Evolutionary conservation across 2,329 filamentous ascomycete genomes (phyloP), one percentile per base, ranked within the genome.

Genomic region (Diplodia mutila): DNA sequence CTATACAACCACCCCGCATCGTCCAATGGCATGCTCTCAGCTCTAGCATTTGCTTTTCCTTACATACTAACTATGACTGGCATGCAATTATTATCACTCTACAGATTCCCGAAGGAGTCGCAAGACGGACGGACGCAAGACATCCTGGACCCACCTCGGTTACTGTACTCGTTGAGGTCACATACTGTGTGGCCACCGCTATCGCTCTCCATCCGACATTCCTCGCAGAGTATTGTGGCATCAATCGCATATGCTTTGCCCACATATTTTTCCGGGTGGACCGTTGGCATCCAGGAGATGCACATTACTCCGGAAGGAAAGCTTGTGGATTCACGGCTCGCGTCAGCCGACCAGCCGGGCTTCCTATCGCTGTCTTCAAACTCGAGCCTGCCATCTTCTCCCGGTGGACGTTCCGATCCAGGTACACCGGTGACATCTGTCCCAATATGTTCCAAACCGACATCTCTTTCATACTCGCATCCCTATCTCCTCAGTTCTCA

Each of bases 261-360:
- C 18, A 91, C 91, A 2, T 87, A 89, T 72, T 84, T 90, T 3
- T 89, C 88, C 52, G 93, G 93, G 32, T 97, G 94, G 92, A 93
- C 91, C 8, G 86, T 97, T 18, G 94, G 93, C 2, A 87, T 98
- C n/a, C 94, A 98, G 77, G 94, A 97, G 77, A 82, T 97, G 52
- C 89, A 90, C 68, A 85, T 97, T n/a, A 79, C 79, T 39, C 77
- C 77, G 61, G 76, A 79, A 55, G 85, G 86, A 7, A 79, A 79
- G 16, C 76, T 86, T 0, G 72, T 83, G 1, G 78, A 80, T 42
- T 86, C 85, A 2, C 81, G 84, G 7, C 72, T 86, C 3, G 80
- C 85, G 18, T 83, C 83, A 2, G 83, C 84, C n/a, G 77, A 84
- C 21, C 80, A 83, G 23, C 79, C 82, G 64, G 80, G 81, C 32